Conservation (phyloP, 192 early-diverging fungal species). For the Gaertneriomyces sp. region DNA sequence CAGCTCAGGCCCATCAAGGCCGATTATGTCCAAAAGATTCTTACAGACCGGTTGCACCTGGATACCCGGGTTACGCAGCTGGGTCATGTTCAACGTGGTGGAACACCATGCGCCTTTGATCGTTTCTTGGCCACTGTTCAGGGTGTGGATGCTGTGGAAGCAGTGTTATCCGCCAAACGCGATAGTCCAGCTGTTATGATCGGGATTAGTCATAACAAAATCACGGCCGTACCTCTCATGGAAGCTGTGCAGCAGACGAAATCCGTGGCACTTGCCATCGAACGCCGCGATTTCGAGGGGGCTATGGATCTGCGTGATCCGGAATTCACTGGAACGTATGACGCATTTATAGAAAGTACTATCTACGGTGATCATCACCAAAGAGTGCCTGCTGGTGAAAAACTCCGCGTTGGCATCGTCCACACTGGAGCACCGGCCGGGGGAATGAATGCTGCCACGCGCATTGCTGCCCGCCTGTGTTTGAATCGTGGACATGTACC, state of each 20-base stretch:
- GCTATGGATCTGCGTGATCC: slow-evolving; percentile 88
- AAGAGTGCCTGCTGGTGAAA: slow-evolving; percentile 21
- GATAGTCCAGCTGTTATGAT: slow-evolving; percentile 91
- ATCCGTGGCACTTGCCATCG: slow-evolving; percentile 79
- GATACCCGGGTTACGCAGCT: slow-evolving; percentile 93
- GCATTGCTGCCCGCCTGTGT: slow-evolving; percentile 76
- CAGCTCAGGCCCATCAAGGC: slow-evolving; percentile 82
- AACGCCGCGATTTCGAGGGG: slow-evolving; percentile 74
- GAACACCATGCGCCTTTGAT: slow-evolving; percentile 84
- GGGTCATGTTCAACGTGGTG: slow-evolving; percentile 95
- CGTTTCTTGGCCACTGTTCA: slow-evolving; percentile 91
- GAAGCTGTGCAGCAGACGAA: slow-evolving; percentile 89
- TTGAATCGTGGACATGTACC: slow-evolving; percentile 84
- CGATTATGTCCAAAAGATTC: slow-evolving; percentile 77
- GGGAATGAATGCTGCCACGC: slow-evolving; percentile 96
- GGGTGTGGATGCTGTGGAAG: slow-evolving; percentile 91
- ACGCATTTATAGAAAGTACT: slow-evolving; percentile 48
- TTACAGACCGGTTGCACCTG: slow-evolving; percentile 72
- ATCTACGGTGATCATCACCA: slow-evolving; percentile 5
- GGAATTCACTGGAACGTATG: slow-evolving; percentile 62
- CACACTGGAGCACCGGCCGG: slow-evolving; percentile 95
- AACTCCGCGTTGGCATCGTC: slow-evolving; percentile 83
- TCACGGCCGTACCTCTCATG: slow-evolving; percentile 82
- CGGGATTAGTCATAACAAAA: slow-evolving; percentile 85
- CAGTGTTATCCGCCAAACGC: slow-evolving; percentile 77